These are phyloP conservation scores for Hypoxylon sp. DNA, from an alignment of 2,329 filamentous ascomycete species.

Conservation along the genomic window DNA sequence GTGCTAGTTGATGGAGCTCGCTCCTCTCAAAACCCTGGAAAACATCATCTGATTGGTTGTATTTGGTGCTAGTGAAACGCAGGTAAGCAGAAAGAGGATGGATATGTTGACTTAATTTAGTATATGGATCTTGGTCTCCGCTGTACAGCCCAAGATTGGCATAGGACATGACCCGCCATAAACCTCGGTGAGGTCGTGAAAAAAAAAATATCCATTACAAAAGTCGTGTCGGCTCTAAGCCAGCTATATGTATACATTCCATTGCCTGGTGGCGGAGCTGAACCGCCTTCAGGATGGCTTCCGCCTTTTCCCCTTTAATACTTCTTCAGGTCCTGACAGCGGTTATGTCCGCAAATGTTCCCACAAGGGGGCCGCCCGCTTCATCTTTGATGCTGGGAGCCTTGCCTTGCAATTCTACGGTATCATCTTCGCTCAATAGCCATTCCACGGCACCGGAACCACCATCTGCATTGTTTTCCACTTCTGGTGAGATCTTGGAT, in stretches of 20 bases:
- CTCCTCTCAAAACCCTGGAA: conserved; percentile 28
- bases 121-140: conserved; percentile 41
- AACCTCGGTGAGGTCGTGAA: conserved; percentile 22
- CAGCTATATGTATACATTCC: conserved; percentile 12
- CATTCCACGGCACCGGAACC: conserved; percentile 65
- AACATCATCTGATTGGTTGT: conserved; percentile 44
- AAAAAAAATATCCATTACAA: conserved; percentile 22
- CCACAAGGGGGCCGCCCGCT: conserved; percentile 65
- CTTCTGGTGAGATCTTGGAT: conserved; percentile 69
- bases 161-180: conserved; percentile 34
- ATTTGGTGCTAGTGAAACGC: conserved; percentile 33
- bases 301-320: conserved; percentile 30
- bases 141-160: conserved; percentile 31
- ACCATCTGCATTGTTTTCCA: conserved; percentile 58
- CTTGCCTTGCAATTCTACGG: conserved; percentile 62
- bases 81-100: conserved; percentile 30
- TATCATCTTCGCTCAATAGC: conserved; percentile 66
- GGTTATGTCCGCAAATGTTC: conserved; percentile 73
- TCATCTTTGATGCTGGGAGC: conserved; percentile 58
- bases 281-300: conserved; percentile 12
- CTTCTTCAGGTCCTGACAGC: conserved; percentile 63
- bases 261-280: conserved; percentile 15
- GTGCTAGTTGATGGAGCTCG: conserved; percentile 42
- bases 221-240: conserved; percentile 21
- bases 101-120: conserved; percentile 44